These are phyloP conservation scores for Cokeromyces recurvatus DNA, from an alignment of 371 early-diverging fungal species.

Conservation along the genomic window DNA sequence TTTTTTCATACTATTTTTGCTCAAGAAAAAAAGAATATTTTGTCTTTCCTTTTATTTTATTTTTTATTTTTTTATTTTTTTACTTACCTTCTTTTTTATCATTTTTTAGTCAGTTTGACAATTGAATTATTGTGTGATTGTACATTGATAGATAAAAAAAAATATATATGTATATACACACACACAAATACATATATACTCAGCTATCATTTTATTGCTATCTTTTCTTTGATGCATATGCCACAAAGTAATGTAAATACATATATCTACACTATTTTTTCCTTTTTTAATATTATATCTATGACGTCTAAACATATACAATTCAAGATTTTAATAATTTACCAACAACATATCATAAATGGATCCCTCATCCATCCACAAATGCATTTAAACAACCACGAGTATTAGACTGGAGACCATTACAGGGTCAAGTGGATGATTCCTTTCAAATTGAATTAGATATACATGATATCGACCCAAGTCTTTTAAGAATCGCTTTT, in stretches of 20 bases:
- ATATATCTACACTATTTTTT: neutral
- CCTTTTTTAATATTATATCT: neutral
- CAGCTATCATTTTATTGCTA: too few relatives aligned
- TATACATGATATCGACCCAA: too few relatives aligned
- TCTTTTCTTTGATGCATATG: too few relatives aligned
- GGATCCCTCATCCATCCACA: conserved; percentile 12
- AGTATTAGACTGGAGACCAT: conserved; percentile 6
- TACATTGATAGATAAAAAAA: too few relatives aligned
- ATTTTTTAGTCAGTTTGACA: too few relatives aligned
- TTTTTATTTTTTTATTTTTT: neutral
- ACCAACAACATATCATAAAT: conserved; percentile 6
- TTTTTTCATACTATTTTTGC: too few relatives aligned
- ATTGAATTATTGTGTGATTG: too few relatives aligned
- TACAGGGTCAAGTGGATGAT: conserved; percentile 13
- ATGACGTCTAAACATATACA: neutral
- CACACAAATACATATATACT: too few relatives aligned
- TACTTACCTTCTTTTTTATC: too few relatives aligned
- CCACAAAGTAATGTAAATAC: too few relatives aligned
- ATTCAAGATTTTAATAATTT: neutral
- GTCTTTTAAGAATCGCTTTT: conserved; percentile 18
- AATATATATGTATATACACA: too few relatives aligned
- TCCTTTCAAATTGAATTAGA: conserved; percentile 5
- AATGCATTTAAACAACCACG: conserved; percentile 13
- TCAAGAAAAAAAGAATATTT: neutral
- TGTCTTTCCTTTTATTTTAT: neutral